Conservation (phyloP, 2,329 filamentous ascomycete species). For the Nemania sp. region DNA sequence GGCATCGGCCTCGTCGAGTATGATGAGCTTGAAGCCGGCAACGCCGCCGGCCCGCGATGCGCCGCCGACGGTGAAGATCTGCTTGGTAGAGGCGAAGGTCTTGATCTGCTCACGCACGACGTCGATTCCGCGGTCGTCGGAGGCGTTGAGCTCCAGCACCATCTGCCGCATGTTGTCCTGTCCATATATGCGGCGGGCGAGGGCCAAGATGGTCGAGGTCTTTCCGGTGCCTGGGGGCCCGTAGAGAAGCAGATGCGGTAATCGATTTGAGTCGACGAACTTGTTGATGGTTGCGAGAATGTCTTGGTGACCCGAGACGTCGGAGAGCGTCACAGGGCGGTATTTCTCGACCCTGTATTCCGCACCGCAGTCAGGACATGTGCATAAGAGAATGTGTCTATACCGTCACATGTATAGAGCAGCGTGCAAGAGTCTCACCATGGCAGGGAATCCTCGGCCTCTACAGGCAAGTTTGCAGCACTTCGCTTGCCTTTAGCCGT, state of each 20-base stretch:
- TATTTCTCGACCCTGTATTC: slow-evolving; percentile 83
- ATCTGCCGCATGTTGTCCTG: slow-evolving; percentile 93
- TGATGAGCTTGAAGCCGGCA: slow-evolving; percentile 90
- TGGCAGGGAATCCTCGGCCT: slow-evolving; percentile 90
- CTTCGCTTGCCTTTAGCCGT: slow-evolving; percentile 86
- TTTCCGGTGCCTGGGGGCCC: slow-evolving; percentile 96
- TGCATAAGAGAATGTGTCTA: not conserved
- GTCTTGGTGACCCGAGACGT: slow-evolving; percentile 96
- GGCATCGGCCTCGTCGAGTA: slow-evolving; percentile 97
- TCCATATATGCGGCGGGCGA: slow-evolving; percentile 92
- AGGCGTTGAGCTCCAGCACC: slow-evolving; percentile 97
- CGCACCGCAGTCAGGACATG: slow-evolving; percentile 55
- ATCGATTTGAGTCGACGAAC: slow-evolving; percentile 90
- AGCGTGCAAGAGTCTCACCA: slow-evolving; percentile 62
- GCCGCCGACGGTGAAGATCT: slow-evolving; percentile 80
- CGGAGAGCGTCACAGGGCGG: slow-evolving; percentile 81
- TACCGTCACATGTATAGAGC: not conserved
- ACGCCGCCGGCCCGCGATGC: slow-evolving; percentile 54
- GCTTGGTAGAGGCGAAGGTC: slow-evolving; percentile 96
- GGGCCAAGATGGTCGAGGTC: slow-evolving; percentile 92
- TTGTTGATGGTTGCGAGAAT: slow-evolving; percentile 98
- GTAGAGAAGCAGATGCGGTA: slow-evolving; percentile 95
- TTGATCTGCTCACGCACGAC: slow-evolving; percentile 99
- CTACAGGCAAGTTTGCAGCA: slow-evolving; percentile 89
- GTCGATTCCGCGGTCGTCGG: slow-evolving; percentile 95